Base-by-base conservation (phyloP, 177 flowering plant species). In the Viscum album region DNA sequence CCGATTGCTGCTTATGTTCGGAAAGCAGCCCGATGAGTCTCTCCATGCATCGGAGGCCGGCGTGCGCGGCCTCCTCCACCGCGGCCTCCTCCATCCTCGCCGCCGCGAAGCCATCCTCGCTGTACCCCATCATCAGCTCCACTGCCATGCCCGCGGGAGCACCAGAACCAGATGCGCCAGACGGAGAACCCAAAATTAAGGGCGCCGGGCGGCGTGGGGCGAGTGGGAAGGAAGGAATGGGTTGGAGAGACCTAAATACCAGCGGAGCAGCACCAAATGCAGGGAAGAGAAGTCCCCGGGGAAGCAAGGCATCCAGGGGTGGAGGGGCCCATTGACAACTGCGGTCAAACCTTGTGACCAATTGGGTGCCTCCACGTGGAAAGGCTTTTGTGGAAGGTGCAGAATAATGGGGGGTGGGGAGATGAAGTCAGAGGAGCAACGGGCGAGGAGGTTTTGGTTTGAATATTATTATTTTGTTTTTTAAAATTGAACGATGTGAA, bases 41-140 rank as follows among this genome's bases (percentile, higher is more conserved):
- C 78, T 84, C 85, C 19, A 86, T 79, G 78, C 87, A 79, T 65
- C 83, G 80, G 23, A 86, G 73, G 39, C 89, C 89, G 31, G 86
- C 86, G 15, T 84, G 69, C 0, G 85, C 84, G 1, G 87, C 89
- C 69, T 85, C 89, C 67, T 73, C 68, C 19, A 80, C 77, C 54
- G 83, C 83, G 34, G 19, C 74, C 11, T 81, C 85, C 60, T 82
- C 82, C 78, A 77, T 70, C 13, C 70, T 75, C 2, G 77, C 67
- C 1, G 79, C 70, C 1, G 79, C 63, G 17, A 76, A 77, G 45
- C 64, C 33, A 39, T 70, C 71, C 16, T 35, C 32, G 35, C 67
- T 60, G 45, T 47, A 74, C 0, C 79, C 79, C 70, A 79, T 78
- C 83, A 85, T 81, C 59, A 83, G 69, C 66, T 83, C 86, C 76